These are phyloP conservation scores for Myriosclerotinia scirpicola DNA, from an alignment of 2,329 filamentous ascomycete species.

Conservation along the genomic window DNA sequence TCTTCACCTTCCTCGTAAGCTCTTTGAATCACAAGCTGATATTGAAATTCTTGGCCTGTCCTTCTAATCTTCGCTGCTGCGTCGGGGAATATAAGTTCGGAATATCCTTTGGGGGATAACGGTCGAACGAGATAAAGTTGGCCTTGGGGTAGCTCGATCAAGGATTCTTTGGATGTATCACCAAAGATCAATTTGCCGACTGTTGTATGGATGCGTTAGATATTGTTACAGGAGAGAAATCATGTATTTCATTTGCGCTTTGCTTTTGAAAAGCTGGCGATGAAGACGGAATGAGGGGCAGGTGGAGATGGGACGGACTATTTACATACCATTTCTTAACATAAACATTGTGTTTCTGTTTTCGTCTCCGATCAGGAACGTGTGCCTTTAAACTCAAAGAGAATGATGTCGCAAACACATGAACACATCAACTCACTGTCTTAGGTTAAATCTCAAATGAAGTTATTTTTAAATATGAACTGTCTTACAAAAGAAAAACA, in stretches of 20 bases:
- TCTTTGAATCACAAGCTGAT: slow-evolving; percentile 93
- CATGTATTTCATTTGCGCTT: not conserved
- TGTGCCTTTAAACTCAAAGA: not conserved
- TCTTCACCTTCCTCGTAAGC: slow-evolving; percentile 98
- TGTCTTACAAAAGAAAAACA: not conserved
- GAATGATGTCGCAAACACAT: slow-evolving; percentile 1
- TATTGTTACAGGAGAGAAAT: not conserved
- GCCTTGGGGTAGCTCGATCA: slow-evolving; percentile 92
- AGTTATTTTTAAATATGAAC: not conserved
- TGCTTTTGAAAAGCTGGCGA: not conserved
- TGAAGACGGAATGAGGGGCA: slow-evolving; percentile 25
- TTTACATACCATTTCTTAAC: slow-evolving; percentile 46
- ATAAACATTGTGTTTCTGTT: slow-evolving; percentile 44
- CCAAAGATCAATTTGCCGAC: slow-evolving; percentile 92
- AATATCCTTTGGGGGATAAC: slow-evolving; percentile 93
- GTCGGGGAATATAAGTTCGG: slow-evolving; percentile 98
- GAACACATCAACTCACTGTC: not conserved
- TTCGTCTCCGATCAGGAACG: slow-evolving; percentile 15
- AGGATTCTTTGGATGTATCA: slow-evolving; percentile 76
- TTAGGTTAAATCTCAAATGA: not conserved
- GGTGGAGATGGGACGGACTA: slow-evolving; percentile 4
- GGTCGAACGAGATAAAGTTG: slow-evolving; percentile 97
- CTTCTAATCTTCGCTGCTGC: slow-evolving; percentile 86
- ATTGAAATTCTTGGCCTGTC: slow-evolving; percentile 93
- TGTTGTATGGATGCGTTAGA: slow-evolving; percentile 42